These are phyloP conservation scores for Fragilaria crotonensis DNA, from an alignment of 108 stramenopile species.

Conservation along the genomic window DNA sequence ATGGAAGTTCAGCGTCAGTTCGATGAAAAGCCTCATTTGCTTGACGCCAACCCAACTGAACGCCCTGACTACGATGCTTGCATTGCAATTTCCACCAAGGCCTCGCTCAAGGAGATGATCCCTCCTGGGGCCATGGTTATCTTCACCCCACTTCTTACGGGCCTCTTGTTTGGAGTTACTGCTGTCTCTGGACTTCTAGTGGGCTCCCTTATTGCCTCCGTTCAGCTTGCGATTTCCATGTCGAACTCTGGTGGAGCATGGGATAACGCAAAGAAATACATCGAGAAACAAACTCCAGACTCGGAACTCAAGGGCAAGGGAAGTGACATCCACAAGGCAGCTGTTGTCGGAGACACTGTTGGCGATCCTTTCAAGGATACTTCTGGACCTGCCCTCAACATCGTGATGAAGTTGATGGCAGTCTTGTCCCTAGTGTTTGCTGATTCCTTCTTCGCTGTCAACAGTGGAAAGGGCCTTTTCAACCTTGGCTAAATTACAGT, in stretches of 20 bases:
- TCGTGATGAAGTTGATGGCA: slow-evolving; percentile 99
- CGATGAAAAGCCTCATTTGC: slow-evolving; percentile 85
- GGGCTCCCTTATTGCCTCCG: slow-evolving; percentile 83
- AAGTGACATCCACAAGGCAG: slow-evolving; percentile 92
- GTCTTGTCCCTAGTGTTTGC: slow-evolving; percentile 96
- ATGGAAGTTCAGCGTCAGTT: slow-evolving; percentile 98
- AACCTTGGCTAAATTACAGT: slow-evolving; percentile 25
- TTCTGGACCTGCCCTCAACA: slow-evolving; percentile 94
- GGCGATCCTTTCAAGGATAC: slow-evolving; percentile 99
- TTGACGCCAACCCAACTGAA: slow-evolving; percentile 88
- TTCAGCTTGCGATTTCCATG: slow-evolving; percentile 96
- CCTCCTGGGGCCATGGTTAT: slow-evolving; percentile 96
- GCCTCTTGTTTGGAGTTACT: slow-evolving; percentile 93
- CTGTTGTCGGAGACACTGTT: slow-evolving; percentile 96
- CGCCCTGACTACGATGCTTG: slow-evolving; percentile 93
- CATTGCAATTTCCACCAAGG: slow-evolving; percentile 94
- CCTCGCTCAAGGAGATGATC: slow-evolving; percentile 94
- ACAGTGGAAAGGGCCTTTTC: slow-evolving; percentile 73
- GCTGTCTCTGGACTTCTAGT: slow-evolving; percentile 95
- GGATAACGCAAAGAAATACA: slow-evolving; percentile 99
- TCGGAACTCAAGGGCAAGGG: slow-evolving; percentile 91
- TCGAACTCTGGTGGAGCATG: slow-evolving; percentile 98
- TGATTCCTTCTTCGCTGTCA: slow-evolving; percentile 91
- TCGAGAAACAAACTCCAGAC: slow-evolving; percentile 80
- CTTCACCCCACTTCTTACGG: slow-evolving; percentile 93